Percentiles rank a stretch among this genome's conserved stretches.
phyloP scores from a whole-genome alignment of 257 asterid genomes.

The Jasminum sambac region DNA sequence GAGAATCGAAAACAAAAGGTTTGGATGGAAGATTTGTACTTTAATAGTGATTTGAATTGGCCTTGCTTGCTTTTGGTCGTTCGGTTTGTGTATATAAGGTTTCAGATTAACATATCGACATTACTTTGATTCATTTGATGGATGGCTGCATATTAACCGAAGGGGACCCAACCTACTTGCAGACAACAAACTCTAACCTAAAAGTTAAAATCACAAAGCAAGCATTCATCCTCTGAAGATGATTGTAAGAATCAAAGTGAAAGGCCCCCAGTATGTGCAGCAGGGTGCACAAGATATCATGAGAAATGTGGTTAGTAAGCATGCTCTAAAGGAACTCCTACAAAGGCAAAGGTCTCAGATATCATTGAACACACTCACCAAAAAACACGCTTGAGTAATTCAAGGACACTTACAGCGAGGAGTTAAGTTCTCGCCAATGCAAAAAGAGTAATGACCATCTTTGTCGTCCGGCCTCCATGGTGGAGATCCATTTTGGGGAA shows the following conservation, averaged over 20 bases:
- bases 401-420: slow-evolving; percentile 76
- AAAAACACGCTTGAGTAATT: slow-evolving; percentile 11
- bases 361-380: neutral
- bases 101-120: neutral
- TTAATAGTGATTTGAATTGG: neutral
- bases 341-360: neutral
- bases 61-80: neutral
- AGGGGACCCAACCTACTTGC: neutral
- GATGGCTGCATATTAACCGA: neutral
- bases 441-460: slow-evolving; percentile 79
- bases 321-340: neutral
- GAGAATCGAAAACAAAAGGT: neutral
- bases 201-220: neutral
- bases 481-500: slow-evolving; percentile 71
- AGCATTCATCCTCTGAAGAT: neutral
- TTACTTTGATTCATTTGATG: neutral
- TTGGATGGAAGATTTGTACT: neutral
- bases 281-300: neutral
- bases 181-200: neutral
- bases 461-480: slow-evolving; percentile 87
- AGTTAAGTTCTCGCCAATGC: slow-evolving; percentile 78
- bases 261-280: neutral
- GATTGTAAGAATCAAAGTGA: neutral
- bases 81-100: neutral
- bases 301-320: neutral